phyloP scores from a whole-genome alignment of 2,329 filamentous ascomycete species.

The Epichloe glyceriae region DNA sequence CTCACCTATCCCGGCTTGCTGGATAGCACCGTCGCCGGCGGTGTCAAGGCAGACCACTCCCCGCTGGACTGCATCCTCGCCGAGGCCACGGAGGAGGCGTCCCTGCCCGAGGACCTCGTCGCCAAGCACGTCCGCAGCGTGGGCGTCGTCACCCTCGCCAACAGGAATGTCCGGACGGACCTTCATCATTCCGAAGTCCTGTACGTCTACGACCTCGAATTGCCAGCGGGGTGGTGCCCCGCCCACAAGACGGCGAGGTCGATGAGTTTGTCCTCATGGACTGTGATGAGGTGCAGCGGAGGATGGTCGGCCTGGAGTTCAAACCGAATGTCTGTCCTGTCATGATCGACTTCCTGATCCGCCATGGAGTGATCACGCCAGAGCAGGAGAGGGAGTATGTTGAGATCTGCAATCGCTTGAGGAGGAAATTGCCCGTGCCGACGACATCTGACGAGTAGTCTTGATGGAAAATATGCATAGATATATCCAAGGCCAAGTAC shows the following conservation, averaged over 20 bases:
- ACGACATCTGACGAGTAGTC: conserved; percentile 11
- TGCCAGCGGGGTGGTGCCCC: conserved; percentile 45
- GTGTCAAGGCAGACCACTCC: conserved; percentile 52
- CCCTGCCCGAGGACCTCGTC: conserved; percentile 19
- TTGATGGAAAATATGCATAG: too few species aligned
- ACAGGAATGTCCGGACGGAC: conserved; percentile 9
- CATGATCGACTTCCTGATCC: conserved; percentile 68
- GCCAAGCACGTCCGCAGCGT: conserved; percentile 11
- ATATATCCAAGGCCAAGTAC: too few species aligned
- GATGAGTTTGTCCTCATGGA: conserved; percentile 59
- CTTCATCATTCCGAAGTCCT: conserved; percentile 27
- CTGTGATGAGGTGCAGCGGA: conserved; percentile 43
- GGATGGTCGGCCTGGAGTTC: conserved; percentile 57
- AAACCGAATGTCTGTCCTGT: conserved; percentile 75
- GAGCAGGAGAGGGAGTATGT: conserved; percentile 62
- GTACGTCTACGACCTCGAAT: conserved; percentile 66
- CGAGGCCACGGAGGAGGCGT: conserved; percentile 62
- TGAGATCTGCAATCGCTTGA: conserved; percentile 44
- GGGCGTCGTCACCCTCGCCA: conserved; percentile 23
- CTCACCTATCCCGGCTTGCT: conserved; percentile 63
- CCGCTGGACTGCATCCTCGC: conserved; percentile 57
- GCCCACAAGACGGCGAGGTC: conserved; percentile 66
- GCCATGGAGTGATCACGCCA: conserved; percentile 59
- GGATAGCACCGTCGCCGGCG: conserved; percentile 71
- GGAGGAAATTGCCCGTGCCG: conserved; percentile 30